These are phyloP conservation scores for Paramecium caudatum DNA, from an alignment of 73 alveolate species.

Conservation along the genomic window DNA sequence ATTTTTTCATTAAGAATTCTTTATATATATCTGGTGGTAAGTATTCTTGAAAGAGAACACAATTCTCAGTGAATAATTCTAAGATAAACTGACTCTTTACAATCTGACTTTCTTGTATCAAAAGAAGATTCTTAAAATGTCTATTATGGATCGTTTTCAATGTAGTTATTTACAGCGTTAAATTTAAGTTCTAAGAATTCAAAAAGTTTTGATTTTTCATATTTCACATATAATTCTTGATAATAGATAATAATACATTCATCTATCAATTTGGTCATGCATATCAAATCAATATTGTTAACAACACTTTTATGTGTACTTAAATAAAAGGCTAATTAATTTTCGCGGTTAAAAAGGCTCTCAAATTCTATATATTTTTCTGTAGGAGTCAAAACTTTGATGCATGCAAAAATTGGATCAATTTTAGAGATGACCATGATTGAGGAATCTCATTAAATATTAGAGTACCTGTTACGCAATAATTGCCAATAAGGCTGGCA, in stretches of 20 bases:
- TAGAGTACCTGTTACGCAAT: conserved; percentile 1
- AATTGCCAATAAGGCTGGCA: conserved; percentile 59
- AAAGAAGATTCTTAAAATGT: background rate
- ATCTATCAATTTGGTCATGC: background rate
- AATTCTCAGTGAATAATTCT: background rate
- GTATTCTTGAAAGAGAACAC: background rate
- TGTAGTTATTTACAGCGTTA: background rate
- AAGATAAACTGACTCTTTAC: background rate
- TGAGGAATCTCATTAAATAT: conserved; percentile 8
- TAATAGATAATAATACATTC: conserved; percentile 23
- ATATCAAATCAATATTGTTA: background rate
- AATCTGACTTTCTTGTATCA: background rate
- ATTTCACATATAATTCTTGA: conserved; percentile 6
- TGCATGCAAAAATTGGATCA: conserved; percentile 5
- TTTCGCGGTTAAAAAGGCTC: background rate
- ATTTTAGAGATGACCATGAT: background rate
- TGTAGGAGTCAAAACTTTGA: background rate
- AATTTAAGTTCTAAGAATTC: background rate
- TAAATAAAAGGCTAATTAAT: background rate
- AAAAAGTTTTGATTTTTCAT: background rate
- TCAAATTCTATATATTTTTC: background rate
- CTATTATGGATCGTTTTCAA: background rate
- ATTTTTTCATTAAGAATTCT: too few relatives aligned
- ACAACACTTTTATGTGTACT: background rate
- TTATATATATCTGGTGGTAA: too few relatives aligned